These are phyloP conservation scores for Eucalyptus tenuipes DNA, from an alignment of 345 rosid species.

Conservation along the genomic window DNA sequence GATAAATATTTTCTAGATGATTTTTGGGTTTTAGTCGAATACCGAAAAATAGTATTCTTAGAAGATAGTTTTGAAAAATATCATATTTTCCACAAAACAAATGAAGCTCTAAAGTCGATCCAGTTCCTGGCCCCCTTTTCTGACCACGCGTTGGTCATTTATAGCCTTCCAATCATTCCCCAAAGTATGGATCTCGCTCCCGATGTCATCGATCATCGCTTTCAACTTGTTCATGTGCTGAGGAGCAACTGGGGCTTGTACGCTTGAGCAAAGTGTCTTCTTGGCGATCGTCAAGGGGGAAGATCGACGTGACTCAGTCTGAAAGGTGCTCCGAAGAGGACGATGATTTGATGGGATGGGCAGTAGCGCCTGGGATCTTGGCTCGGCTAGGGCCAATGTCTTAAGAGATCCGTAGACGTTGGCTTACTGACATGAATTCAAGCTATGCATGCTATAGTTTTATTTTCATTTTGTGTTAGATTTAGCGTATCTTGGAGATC, in stretches of 20 bases:
- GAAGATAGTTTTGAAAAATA: fast-evolving
- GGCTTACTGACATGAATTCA: not conserved
- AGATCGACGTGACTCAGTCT: not conserved
- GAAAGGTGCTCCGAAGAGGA: not conserved
- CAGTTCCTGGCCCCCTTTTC: fast-evolving
- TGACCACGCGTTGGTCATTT: not conserved
- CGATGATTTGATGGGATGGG: not conserved
- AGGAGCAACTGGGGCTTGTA: not conserved
- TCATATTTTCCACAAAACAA: fast-evolving
- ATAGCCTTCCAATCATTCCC: not conserved
- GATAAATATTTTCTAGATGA: no score
- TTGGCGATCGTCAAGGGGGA: fast-evolving
- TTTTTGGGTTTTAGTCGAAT: no score
- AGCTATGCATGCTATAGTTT: not conserved
- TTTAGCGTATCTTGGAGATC: not conserved
- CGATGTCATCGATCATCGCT: not conserved
- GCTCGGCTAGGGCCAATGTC: not conserved
- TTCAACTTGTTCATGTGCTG: not conserved
- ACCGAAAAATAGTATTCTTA: fast-evolving
- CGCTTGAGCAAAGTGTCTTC: not conserved
- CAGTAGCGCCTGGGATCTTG: not conserved
- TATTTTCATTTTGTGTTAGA: not conserved
- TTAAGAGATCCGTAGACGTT: not conserved
- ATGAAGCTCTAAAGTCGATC: fast-evolving
- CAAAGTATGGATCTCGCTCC: not conserved